Conservation (phyloP, 768 basidiomycete species). For the Russula ochroleuca region DNA sequence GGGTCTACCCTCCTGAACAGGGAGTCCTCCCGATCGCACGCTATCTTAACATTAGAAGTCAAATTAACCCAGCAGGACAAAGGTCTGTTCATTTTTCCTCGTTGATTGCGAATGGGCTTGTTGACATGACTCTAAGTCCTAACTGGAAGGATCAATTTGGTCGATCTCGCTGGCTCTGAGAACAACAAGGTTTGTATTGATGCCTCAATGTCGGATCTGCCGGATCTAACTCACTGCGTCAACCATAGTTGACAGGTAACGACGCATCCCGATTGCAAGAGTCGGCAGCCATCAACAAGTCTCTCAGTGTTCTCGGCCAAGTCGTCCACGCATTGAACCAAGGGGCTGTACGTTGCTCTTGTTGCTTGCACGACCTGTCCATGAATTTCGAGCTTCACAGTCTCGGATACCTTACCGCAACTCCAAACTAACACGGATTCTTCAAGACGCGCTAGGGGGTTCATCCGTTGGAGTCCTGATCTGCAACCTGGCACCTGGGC, state of each 20-base stretch:
- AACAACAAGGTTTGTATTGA: slow-evolving; percentile 67
- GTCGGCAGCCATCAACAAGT: slow-evolving; percentile 86
- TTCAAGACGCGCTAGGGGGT: slow-evolving; percentile 89
- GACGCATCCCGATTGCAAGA: slow-evolving; percentile 85
- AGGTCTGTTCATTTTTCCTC: slow-evolving; percentile 39
- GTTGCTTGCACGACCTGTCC: not conserved
- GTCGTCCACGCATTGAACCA: slow-evolving; percentile 82
- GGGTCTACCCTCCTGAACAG: slow-evolving; percentile 84
- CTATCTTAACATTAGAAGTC: slow-evolving; percentile 72
- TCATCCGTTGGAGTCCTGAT: slow-evolving; percentile 74
- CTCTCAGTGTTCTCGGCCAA: slow-evolving; percentile 79
- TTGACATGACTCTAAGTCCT: slow-evolving; percentile 37
- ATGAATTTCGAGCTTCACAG: slow-evolving; percentile 35
- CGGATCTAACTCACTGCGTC: not conserved
- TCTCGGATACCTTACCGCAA: slow-evolving; percentile 85
- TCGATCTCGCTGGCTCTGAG: slow-evolving; percentile 88
- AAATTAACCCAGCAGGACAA: slow-evolving; percentile 50
- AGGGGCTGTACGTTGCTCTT: slow-evolving; percentile 47
- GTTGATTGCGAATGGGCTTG: not conserved
- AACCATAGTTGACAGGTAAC: slow-evolving; percentile 67
- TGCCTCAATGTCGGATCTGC: not conserved
- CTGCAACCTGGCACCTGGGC: slow-evolving; percentile 81
- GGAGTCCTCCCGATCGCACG: slow-evolving; percentile 84
- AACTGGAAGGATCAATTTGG: slow-evolving; percentile 76
- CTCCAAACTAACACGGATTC: slow-evolving; percentile 80